These are phyloP conservation scores for Fusarium pseudoanthophilum DNA, from an alignment of 2,329 filamentous ascomycete species.

Conservation along the genomic window DNA sequence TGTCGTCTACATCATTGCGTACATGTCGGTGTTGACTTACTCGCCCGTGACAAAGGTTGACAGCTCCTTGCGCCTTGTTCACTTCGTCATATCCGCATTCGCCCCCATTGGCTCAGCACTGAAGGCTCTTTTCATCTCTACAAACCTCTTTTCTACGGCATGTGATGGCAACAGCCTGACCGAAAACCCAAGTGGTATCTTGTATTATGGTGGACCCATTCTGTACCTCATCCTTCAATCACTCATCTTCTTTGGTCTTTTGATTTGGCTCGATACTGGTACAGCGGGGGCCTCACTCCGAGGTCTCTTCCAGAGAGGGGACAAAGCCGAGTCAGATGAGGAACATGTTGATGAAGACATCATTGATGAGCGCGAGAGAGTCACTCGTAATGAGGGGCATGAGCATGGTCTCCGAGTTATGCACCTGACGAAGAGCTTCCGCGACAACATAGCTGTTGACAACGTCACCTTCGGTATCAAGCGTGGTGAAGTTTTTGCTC, in stretches of 20 bases:
- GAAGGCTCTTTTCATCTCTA: constrained; percentile 76
- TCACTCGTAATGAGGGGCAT: constrained; percentile 55
- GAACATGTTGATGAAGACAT: constrained; percentile 67
- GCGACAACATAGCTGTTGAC: constrained; percentile 81
- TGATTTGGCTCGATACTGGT: constrained; percentile 85
- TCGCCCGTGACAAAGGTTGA: constrained; percentile 77
- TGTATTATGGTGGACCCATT: constrained; percentile 84
- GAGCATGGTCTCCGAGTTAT: constrained; percentile 80
- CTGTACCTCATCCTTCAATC: constrained; percentile 83
- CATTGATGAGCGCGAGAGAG: constrained; percentile 70
- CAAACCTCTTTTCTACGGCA: constrained; percentile 86
- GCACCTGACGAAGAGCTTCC: constrained; percentile 83
- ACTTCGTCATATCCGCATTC: constrained; percentile 79
- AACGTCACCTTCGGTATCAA: constrained; percentile 86
- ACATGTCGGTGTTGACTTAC: constrained; percentile 79
- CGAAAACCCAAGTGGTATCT: constrained; percentile 75
- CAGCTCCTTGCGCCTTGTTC: constrained; percentile 71
- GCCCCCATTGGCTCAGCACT: constrained; percentile 82
- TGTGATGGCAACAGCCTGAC: constrained; percentile 74
- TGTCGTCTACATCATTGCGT: constrained; percentile 76
- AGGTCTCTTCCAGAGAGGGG: constrained; percentile 51
- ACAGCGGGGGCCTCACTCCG: constrained; percentile 67
- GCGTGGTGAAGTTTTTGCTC: constrained; percentile 84
- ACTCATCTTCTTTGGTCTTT: constrained; percentile 73
- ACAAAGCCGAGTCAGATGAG: constrained; percentile 43